Evolutionary conservation across 2,329 filamentous ascomycete genomes (phyloP).

Genomic region (Trichoderma harzianum): DNA sequence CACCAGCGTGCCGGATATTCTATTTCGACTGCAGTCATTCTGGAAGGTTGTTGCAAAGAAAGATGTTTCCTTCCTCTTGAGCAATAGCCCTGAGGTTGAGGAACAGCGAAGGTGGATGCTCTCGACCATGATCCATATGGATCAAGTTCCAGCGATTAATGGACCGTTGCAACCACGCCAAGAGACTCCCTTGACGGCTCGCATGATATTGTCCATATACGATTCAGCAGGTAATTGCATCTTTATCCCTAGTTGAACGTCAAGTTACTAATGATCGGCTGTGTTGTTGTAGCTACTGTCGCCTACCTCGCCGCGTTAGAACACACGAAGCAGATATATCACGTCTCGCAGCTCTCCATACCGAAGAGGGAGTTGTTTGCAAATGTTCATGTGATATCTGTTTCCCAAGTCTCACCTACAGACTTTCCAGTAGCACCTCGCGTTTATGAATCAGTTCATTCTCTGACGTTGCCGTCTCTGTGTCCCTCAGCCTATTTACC

Average conservation of each 20-base stretch:
- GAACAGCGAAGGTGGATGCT: constrained; percentile 50
- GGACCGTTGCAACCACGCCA: not conserved
- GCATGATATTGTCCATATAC: constrained; percentile 45
- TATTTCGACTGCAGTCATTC: constrained; percentile 21
- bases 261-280: not conserved
- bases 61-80: not conserved
- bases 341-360: constrained; percentile 42
- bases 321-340: constrained; percentile 40
- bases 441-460: constrained; percentile 49
- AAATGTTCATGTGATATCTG: constrained; percentile 40
- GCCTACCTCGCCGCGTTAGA: constrained; percentile 49
- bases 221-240: constrained; percentile 45
- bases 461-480: constrained; percentile 54
- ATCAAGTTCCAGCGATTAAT: constrained; percentile 29
- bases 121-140: constrained; percentile 50
- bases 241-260: not conserved
- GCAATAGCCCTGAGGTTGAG: not conserved
- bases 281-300: constrained; percentile 39
- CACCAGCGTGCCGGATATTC: not conserved
- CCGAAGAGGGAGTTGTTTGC: constrained; percentile 37
- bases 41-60: not conserved
- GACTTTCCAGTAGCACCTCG: constrained; percentile 38
- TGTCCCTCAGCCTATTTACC: constrained; percentile 57
- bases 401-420: constrained; percentile 36
- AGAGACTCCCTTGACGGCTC: not conserved